Percentiles rank a stretch among this genome's conserved stretches.
Evolutionary conservation across 768 basidiomycete genomes (phyloP).

Genomic region (Rhodotorula babjevae): DNA sequence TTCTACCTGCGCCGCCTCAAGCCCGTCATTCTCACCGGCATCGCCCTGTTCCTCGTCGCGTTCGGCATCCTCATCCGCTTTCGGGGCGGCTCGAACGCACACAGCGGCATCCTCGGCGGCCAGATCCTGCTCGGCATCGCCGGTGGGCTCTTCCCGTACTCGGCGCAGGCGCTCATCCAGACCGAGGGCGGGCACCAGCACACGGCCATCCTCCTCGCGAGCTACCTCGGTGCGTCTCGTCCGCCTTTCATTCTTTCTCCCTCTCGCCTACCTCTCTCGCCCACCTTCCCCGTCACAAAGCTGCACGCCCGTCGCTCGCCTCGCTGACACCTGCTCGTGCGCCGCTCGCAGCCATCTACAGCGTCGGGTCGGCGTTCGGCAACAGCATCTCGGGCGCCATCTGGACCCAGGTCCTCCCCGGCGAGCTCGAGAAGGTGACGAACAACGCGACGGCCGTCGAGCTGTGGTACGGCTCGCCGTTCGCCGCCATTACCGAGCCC

Average conservation of each 20-base stretch:
- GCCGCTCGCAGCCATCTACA: neutral
- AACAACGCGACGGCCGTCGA: neutral
- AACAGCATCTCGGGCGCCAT: conserved; percentile 45
- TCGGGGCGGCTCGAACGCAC: conserved; percentile 25
- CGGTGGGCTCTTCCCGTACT: conserved; percentile 43
- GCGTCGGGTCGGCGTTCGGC: conserved; percentile 42
- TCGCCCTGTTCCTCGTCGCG: conserved; percentile 42
- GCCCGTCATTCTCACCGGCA: conserved; percentile 44
- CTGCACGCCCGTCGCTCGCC: too few species aligned
- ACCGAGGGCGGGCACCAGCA: conserved; percentile 40
- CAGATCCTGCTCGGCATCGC: conserved; percentile 44
- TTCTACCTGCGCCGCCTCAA: conserved; percentile 43
- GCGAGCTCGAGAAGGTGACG: conserved; percentile 6
- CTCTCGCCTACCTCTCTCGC: too few species aligned
- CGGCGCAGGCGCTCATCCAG: conserved; percentile 43
- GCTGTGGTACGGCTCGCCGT: conserved; percentile 34
- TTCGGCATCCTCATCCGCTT: conserved; percentile 45
- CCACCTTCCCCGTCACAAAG: too few species aligned
- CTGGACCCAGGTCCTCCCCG: conserved; percentile 41
- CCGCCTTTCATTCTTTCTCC: neutral
- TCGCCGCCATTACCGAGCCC: conserved; percentile 31
- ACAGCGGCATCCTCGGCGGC: conserved; percentile 41
- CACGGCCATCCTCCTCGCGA: conserved; percentile 37
- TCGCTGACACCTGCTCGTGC: too few species aligned
- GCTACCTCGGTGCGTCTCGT: conserved; percentile 31